These are phyloP conservation scores for Colletotrichum spaethianum DNA, from an alignment of 2,329 filamentous ascomycete species.

Conservation along the genomic window DNA sequence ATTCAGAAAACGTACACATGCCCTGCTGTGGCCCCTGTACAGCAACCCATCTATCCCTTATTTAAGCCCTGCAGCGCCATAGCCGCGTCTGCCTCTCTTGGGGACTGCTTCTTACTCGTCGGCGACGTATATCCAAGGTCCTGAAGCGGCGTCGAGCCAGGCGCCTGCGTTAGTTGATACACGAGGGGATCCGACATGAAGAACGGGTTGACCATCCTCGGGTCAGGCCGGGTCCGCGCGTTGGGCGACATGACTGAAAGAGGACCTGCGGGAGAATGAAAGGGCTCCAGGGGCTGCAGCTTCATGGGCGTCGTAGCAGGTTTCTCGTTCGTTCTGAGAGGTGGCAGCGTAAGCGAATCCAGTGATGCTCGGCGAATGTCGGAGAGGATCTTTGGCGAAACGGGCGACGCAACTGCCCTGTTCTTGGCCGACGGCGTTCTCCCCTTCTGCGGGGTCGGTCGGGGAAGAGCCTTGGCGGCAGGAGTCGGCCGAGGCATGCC, in stretches of 20 bases:
- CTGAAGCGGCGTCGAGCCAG: constrained; percentile 5
- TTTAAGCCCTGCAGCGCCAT: constrained; percentile 23
- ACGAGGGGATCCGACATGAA: constrained; percentile 12
- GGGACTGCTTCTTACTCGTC: neutral
- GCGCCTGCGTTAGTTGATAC: neutral
- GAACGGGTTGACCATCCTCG: neutral
- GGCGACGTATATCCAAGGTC: neutral
- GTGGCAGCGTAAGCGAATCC: constrained; percentile 23
- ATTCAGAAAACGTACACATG: neutral
- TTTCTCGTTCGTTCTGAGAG: neutral
- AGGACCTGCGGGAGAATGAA: constrained; percentile 18
- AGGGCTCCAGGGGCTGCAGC: constrained; percentile 26
- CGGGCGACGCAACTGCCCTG: constrained; percentile 14
- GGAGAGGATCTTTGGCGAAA: constrained; percentile 31
- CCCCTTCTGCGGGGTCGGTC: constrained; percentile 38
- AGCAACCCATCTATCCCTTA: neutral
- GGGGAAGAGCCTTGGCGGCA: constrained; percentile 43
- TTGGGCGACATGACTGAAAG: constrained; percentile 27
- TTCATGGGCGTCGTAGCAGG: constrained; percentile 10
- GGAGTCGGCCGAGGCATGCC: constrained; percentile 12
- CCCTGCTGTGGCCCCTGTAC: neutral
- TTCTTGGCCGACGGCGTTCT: constrained; percentile 9
- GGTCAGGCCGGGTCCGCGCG: neutral
- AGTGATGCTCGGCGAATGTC: constrained; percentile 26
- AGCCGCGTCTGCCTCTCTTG: constrained; percentile 16